Conservation (phyloP, 2,329 filamentous ascomycete species). For the Mollisiaceae sp. region DNA sequence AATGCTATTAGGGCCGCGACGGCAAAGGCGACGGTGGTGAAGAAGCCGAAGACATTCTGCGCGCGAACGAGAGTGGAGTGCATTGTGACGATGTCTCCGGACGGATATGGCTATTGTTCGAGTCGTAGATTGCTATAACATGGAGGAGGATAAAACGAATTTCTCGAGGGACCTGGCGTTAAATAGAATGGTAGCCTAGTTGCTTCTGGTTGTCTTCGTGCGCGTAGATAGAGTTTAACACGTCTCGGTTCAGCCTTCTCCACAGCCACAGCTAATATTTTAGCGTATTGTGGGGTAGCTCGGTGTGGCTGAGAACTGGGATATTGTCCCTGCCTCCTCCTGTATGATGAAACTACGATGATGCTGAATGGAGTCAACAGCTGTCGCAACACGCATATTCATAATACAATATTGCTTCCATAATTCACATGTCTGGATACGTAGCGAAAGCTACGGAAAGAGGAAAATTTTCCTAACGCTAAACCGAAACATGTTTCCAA, state of each 20-base stretch:
- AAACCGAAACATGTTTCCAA: neutral
- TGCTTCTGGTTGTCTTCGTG: constrained; percentile 8
- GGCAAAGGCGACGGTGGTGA: constrained; percentile 89
- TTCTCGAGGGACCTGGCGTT: neutral
- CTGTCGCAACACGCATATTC: neutral
- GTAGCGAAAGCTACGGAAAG: neutral
- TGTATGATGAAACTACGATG: constrained; percentile 3
- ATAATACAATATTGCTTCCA: neutral
- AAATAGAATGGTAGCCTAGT: neutral
- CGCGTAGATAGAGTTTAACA: constrained; percentile 14
- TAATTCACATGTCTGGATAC: neutral
- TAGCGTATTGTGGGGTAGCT: constrained; percentile 32
- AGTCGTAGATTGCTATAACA: neutral
- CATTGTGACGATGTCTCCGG: constrained; percentile 57
- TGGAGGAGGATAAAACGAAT: neutral
- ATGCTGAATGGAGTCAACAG: neutral
- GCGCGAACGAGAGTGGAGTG: constrained; percentile 83
- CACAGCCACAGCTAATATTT: neutral
- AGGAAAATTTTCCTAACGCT: neutral
- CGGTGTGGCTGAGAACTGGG: constrained; percentile 21
- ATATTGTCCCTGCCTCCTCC: neutral
- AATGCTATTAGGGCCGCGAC: constrained; percentile 81
- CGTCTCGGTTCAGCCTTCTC: constrained; percentile 19
- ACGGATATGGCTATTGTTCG: neutral
- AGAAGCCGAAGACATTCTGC: constrained; percentile 97